Evolutionary conservation across 495 filamentous ascomycete species (phyloP).

Genomic region (Aspergillus olivimuriae): DNA sequence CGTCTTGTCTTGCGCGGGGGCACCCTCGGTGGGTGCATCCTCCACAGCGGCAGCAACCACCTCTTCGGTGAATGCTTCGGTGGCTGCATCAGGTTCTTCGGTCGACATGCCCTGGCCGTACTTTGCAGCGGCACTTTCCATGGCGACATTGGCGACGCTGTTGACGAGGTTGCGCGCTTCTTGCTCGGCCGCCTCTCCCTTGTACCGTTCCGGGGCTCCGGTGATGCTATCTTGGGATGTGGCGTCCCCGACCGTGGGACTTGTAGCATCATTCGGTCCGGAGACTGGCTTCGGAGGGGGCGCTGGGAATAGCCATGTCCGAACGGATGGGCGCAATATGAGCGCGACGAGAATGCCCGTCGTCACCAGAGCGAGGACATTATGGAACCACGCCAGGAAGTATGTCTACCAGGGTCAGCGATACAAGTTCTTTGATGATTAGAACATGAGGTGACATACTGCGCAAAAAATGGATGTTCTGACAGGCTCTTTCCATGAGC

Average conservation of each 20-base stretch:
- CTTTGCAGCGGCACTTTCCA: conserved; percentile 71
- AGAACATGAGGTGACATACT: no score
- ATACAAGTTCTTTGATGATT: conserved; percentile 39
- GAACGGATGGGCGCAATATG: conserved; percentile 57
- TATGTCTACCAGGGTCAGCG: conserved; percentile 46
- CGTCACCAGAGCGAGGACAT: conserved; percentile 58
- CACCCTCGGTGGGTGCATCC: conserved; percentile 15
- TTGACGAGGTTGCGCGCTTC: conserved; percentile 78
- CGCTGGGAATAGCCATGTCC: conserved; percentile 59
- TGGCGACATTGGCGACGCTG: conserved; percentile 63
- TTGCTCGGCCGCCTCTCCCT: conserved; percentile 79
- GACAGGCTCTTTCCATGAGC: conserved; percentile 73
- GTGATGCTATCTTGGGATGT: conserved; percentile 58
- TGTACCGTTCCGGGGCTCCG: conserved; percentile 74
- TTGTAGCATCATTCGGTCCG: conserved; percentile 33
- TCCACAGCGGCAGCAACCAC: conserved; percentile 50
- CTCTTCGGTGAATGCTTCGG: conserved; percentile 53
- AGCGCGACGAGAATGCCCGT: conserved; percentile 53
- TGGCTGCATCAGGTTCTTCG: conserved; percentile 34
- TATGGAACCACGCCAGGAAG: conserved; percentile 64
- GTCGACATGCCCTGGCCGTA: conserved; percentile 48
- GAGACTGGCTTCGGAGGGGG: conserved; percentile 68
- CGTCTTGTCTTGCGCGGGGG: conserved; percentile 57
- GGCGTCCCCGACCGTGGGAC: not conserved
- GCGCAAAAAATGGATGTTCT: conserved; percentile 63